These are phyloP conservation scores for Metschnikowia chrysomelidarum DNA, from an alignment of 805 yeast species.

Conservation along the genomic window DNA sequence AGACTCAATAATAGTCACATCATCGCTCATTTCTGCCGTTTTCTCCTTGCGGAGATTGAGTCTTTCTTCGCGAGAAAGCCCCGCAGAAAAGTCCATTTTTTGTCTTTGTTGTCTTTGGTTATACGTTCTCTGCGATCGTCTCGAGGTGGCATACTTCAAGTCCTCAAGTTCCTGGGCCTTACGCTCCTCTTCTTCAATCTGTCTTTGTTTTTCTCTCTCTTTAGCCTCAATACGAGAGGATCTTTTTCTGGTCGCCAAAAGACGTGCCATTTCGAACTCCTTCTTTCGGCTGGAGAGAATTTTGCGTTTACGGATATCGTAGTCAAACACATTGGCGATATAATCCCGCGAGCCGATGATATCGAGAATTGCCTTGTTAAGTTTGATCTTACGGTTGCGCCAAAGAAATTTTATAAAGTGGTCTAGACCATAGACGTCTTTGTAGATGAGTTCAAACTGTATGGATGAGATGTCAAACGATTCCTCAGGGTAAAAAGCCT, in stretches of 20 bases:
- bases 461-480: constrained; percentile 32
- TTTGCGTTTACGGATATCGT: constrained; percentile 54
- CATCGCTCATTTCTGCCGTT: constrained; percentile 2
- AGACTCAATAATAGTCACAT: background rate
- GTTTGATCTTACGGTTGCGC: constrained; percentile 34
- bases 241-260: constrained; percentile 68
- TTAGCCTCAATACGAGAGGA: constrained; percentile 72
- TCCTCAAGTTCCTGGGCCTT: constrained; percentile 47
- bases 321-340: constrained; percentile 26
- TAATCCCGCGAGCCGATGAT: constrained; percentile 17
- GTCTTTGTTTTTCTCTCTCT: constrained; percentile 50
- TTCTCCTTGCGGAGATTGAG: constrained; percentile 32
- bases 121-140: constrained; percentile 41
- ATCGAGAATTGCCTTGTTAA: constrained; percentile 21
- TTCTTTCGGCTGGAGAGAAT: constrained; percentile 54
- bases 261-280: constrained; percentile 59
- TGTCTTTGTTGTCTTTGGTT: constrained; percentile 24
- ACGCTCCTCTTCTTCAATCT: constrained; percentile 51
- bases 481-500: constrained; percentile 23
- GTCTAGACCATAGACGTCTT: constrained; percentile 31
- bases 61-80: constrained; percentile 34
- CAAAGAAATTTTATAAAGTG: constrained; percentile 18
- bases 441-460: constrained; percentile 30
- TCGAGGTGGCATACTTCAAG: constrained; percentile 40
- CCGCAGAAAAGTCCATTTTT: constrained; percentile 27